Evolutionary conservation across 2,329 filamentous ascomycete species (phyloP), one percentile per base, ranked within the genome.

Genomic region (Ceratocystis destructans): DNA sequence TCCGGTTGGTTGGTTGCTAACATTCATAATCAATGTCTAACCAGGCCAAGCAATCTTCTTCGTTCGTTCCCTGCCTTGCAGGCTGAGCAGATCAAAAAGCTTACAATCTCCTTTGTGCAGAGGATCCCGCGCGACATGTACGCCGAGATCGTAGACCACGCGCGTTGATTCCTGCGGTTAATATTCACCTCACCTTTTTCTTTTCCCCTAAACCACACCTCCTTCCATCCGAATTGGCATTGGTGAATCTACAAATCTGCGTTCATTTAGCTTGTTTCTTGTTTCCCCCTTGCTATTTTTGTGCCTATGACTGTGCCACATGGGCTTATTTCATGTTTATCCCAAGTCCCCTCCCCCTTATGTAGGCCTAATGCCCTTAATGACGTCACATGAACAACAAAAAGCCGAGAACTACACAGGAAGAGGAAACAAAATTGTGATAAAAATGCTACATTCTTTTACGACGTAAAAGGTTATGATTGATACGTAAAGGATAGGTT

Each of bases 81-180:
- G 70, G 88, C 92, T 3, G 87, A 90, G 71, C 85, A 87, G 70
- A 88, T 96, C 72, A 94, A 95, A 74, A 85, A 85, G 59, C 83
- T 95, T 66, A 93, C 93, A 0, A 85, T 96, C 71, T 86, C 87
- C 64, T 88, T 96, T 71, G 88, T 96, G 67, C 87, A 87, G 71
- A 94, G 92, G 79, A 91, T 99, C 65, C 93, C 94, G 1, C 86
- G 91, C 69, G 88, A 95, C 70, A 81, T 97, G 61, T 99, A 96
- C 73, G 86, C 88, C 63, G 90, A 96, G 74, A 90, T 99, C 72
- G 86, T 96, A 64, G 81, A 82, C 50, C 94, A 99, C 75, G 93
- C 93, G 5, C 88, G 87, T 72, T 92, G 76, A 66, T 17, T 10
- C 25, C 22, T 28, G 48, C 8, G 48, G 8, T 50, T n/a, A 22